These are phyloP conservation scores for Begonia peltatifolia DNA, from an alignment of 306 rosid species.

Conservation along the genomic window DNA sequence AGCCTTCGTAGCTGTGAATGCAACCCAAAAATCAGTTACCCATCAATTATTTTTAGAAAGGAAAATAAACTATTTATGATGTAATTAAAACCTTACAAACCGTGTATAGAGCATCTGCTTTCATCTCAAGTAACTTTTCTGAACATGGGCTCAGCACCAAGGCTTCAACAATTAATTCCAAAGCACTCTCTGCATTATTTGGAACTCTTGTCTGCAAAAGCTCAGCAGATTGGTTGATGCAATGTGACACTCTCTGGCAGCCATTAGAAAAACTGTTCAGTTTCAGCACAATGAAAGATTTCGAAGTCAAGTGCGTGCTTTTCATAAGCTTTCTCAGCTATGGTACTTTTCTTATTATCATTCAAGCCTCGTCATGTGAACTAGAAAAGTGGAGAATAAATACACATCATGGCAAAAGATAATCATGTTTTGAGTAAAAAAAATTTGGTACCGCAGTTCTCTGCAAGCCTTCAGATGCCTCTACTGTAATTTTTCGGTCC, in stretches of 20 bases:
- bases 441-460: conserved; percentile 53
- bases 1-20: conserved; percentile 57
- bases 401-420: no score
- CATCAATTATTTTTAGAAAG: no score
- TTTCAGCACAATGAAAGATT: conserved; percentile 5
- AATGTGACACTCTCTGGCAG: conserved; percentile 64
- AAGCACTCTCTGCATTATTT: conserved; percentile 38
- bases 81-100: conserved; percentile 21
- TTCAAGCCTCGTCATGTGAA: no score
- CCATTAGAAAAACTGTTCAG: conserved; percentile 21
- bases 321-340: not conserved
- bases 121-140: conserved; percentile 80
- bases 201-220: conserved; percentile 45
- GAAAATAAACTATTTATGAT: no score
- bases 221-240: conserved; percentile 38
- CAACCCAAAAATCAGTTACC: conserved; percentile 15
- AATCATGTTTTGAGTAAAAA: not conserved
- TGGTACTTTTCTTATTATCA: no score
- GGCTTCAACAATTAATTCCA: conserved; percentile 60
- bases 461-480: conserved; percentile 92
- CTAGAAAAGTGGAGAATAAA: no score
- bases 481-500: conserved; percentile 73
- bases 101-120: conserved; percentile 71
- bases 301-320: no score
- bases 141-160: conserved; percentile 52